Conservation (phyloP, 345 rosid genomes). For the Combretum micranthum region DNA sequence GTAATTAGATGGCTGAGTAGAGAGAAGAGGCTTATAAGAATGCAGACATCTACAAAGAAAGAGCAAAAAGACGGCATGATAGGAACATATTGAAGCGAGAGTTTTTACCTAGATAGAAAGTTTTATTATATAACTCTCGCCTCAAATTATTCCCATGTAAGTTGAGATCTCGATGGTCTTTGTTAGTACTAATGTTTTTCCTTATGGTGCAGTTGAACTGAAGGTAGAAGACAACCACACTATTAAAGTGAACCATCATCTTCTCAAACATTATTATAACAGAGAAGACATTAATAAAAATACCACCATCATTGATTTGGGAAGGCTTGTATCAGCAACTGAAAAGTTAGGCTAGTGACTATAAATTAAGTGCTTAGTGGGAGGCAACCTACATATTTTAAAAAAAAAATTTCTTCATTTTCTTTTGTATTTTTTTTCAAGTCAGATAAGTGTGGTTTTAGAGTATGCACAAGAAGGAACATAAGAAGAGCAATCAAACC, state of each 20-base stretch:
- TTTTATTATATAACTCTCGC: slow-evolving; percentile 4
- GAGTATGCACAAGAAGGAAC: no score
- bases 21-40: background rate
- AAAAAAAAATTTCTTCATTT: no score
- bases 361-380: no score
- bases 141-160: slow-evolving; percentile 3
- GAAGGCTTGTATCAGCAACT: no score
- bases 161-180: slow-evolving; percentile 5
- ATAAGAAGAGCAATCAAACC: no score
- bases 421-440: no score
- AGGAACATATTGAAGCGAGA: background rate
- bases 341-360: no score
- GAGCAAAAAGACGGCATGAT: slow-evolving; percentile 5
- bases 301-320: no score
- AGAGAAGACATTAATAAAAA: background rate
- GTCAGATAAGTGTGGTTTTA: no score
- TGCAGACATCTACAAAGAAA: slow-evolving; percentile 7
- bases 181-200: background rate
- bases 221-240: background rate
- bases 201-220: background rate
- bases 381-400: no score
- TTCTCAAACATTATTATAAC: background rate
- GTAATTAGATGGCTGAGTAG: background rate
- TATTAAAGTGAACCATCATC: background rate
- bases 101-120: background rate